These are phyloP conservation scores for Cryptococcus sp. DNA, from an alignment of 1,284 basidiomycete genomes.

Conservation along the genomic window DNA sequence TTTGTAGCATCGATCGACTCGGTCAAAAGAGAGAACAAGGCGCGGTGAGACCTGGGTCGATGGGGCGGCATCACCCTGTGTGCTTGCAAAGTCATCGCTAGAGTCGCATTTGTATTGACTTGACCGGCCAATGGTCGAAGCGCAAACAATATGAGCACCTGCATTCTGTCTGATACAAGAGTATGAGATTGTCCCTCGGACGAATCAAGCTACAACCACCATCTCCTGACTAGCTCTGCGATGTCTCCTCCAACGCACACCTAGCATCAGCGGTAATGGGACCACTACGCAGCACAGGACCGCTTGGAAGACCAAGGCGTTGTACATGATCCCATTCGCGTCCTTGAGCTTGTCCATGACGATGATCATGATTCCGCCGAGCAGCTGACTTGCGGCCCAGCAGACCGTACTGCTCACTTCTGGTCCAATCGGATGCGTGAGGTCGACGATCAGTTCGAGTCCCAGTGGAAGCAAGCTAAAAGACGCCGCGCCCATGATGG, in stretches of 20 bases:
- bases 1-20: too few relatives aligned
- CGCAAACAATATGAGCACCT: too few relatives aligned
- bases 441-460: constrained; percentile 8
- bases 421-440: constrained; percentile 8
- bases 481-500: constrained; percentile 2
- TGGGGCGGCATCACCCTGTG: too few relatives aligned
- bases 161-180: too few relatives aligned
- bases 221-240: neutral
- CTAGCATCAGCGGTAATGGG: constrained; percentile 6
- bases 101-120: too few relatives aligned
- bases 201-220: too few relatives aligned
- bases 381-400: constrained; percentile 6
- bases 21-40: neutral
- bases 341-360: constrained; percentile 3
- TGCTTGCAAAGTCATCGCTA: too few relatives aligned
- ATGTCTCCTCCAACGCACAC: constrained; percentile 2
- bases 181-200: too few relatives aligned
- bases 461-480: constrained; percentile 5
- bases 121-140: too few relatives aligned
- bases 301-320: constrained; percentile 4
- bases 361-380: constrained; percentile 5
- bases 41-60: too few relatives aligned
- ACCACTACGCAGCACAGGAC: constrained; percentile 6
- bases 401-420: constrained; percentile 12
- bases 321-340: constrained; percentile 5